A percentile compares a stretch with the other conserved stretches of the same genome.
phyloP scores from a whole-genome alignment of 768 basidiomycete genomes.

The Boletus subcaerulescens region DNA sequence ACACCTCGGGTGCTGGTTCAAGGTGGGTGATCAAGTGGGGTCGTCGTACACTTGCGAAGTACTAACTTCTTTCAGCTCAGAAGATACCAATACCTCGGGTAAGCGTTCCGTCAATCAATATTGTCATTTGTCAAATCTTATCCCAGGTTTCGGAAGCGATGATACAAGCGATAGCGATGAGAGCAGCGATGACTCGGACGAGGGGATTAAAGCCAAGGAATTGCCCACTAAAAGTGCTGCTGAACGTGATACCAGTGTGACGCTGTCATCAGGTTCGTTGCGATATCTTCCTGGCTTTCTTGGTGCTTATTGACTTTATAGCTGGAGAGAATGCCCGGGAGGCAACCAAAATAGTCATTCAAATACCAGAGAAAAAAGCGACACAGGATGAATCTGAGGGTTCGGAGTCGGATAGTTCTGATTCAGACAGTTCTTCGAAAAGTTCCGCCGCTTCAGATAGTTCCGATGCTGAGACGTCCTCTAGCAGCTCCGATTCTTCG shows the following conservation, averaged over 20 bases:
- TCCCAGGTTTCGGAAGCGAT: slow-evolving; percentile 14
- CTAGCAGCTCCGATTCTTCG: slow-evolving; percentile 10
- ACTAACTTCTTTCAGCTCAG: slow-evolving; percentile 15
- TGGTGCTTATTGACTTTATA: slow-evolving; percentile 1
- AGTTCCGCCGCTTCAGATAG: slow-evolving; percentile 5
- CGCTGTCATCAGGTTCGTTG: slow-evolving; percentile 36
- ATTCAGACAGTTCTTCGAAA: slow-evolving; percentile 16
- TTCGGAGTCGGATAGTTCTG: slow-evolving; percentile 12
- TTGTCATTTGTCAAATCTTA: neutral
- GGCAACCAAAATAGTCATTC: neutral
- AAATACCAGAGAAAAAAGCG: slow-evolving; percentile 3
- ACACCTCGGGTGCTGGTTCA: slow-evolving; percentile 25
- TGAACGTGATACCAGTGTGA: slow-evolving; percentile 39
- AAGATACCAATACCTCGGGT: slow-evolving; percentile 18
- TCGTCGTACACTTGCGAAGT: slow-evolving; percentile 3
- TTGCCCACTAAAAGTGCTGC: slow-evolving; percentile 1
- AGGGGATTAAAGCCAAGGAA: neutral
- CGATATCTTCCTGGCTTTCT: neutral
- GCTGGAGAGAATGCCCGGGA: slow-evolving; percentile 11
- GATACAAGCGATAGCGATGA: slow-evolving; percentile 13
- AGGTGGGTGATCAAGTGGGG: slow-evolving; percentile 13
- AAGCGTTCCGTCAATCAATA: slow-evolving; percentile 8
- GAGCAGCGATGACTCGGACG: slow-evolving; percentile 3
- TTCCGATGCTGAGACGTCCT: slow-evolving; percentile 18
- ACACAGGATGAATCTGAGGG: neutral